Percentiles rank a stretch among this genome's conserved stretches.
These are phyloP conservation scores for Wallacemonas collosoma DNA, from an alignment of 208 protist species.

Conservation along the genomic window DNA sequence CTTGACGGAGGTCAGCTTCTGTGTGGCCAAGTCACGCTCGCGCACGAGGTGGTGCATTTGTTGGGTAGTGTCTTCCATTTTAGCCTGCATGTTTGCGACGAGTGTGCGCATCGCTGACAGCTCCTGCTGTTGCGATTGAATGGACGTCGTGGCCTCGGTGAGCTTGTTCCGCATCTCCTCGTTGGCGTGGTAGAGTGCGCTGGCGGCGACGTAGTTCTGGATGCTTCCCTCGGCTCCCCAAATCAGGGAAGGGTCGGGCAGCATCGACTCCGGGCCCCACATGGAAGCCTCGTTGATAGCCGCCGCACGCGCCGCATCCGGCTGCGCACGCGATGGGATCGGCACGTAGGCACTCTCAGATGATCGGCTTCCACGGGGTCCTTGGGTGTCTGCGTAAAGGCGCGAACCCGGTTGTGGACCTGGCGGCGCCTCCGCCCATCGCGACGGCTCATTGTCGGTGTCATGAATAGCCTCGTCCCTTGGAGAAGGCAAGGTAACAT, in stretches of 20 bases:
- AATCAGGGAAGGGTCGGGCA: slow-evolving; percentile 86
- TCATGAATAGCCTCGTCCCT: not conserved
- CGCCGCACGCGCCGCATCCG: slow-evolving; percentile 34
- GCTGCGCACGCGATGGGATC: slow-evolving; percentile 41
- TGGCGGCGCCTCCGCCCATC: not conserved
- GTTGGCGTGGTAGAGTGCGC: slow-evolving; percentile 85
- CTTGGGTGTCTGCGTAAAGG: not conserved
- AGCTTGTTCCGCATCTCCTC: slow-evolving; percentile 84
- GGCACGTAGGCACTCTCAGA: slow-evolving; percentile 38
- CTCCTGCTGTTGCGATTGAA: slow-evolving; percentile 78
- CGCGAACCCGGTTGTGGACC: not conserved
- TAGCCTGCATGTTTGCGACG: slow-evolving; percentile 38
- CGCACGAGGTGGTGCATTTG: slow-evolving; percentile 85
- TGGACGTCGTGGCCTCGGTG: slow-evolving; percentile 58
- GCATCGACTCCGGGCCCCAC: slow-evolving; percentile 36
- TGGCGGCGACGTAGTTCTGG: slow-evolving; percentile 80
- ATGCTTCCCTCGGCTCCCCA: slow-evolving; percentile 86
- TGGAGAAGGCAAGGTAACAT: not conserved
- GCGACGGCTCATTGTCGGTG: not conserved
- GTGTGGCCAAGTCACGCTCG: slow-evolving; percentile 74
- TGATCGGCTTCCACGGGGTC: not conserved
- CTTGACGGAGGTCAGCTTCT: slow-evolving; percentile 65
- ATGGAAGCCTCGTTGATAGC: slow-evolving; percentile 33
- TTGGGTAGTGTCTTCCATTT: slow-evolving; percentile 60
- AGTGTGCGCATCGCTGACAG: slow-evolving; percentile 50